These are phyloP conservation scores for Fusarium clavum DNA, from an alignment of 2,329 filamentous ascomycete species.

Conservation along the genomic window DNA sequence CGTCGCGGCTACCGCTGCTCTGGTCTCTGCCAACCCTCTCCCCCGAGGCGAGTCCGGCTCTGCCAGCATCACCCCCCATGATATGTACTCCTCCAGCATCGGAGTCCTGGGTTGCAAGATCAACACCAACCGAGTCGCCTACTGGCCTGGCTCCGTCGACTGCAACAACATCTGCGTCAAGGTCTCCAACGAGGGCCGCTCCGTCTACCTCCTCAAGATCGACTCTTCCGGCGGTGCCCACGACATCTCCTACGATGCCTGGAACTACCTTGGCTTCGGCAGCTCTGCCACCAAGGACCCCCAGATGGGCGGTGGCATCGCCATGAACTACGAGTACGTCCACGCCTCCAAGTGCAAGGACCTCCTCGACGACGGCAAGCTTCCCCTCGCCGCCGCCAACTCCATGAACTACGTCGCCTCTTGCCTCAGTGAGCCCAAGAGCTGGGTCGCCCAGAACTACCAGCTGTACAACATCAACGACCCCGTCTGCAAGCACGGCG, in stretches of 20 bases:
- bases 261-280: slow-evolving; percentile 68
- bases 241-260: slow-evolving; percentile 72
- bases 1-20: slow-evolving; percentile 46
- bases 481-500: slow-evolving; percentile 61
- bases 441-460: slow-evolving; percentile 66
- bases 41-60: slow-evolving; percentile 45
- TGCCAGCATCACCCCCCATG: slow-evolving; percentile 64
- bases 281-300: slow-evolving; percentile 60
- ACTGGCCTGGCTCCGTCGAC: slow-evolving; percentile 66
- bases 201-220: slow-evolving; percentile 68
- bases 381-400: slow-evolving; percentile 67
- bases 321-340: slow-evolving; percentile 63
- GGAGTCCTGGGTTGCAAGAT: slow-evolving; percentile 71
- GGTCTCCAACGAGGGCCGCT: slow-evolving; percentile 61
- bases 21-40: slow-evolving; percentile 47
- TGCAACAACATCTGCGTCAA: slow-evolving; percentile 69
- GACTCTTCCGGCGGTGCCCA: slow-evolving; percentile 67
- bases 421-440: slow-evolving; percentile 59
- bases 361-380: slow-evolving; percentile 62
- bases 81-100: slow-evolving; percentile 66
- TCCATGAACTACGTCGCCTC: slow-evolving; percentile 65
- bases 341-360: slow-evolving; percentile 60
- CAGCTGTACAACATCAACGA: slow-evolving; percentile 66
- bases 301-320: slow-evolving; percentile 60
- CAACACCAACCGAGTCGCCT: slow-evolving; percentile 70